These are phyloP conservation scores for Coemansia asiatica DNA, from an alignment of 192 early-diverging fungal species.

Conservation along the genomic window DNA sequence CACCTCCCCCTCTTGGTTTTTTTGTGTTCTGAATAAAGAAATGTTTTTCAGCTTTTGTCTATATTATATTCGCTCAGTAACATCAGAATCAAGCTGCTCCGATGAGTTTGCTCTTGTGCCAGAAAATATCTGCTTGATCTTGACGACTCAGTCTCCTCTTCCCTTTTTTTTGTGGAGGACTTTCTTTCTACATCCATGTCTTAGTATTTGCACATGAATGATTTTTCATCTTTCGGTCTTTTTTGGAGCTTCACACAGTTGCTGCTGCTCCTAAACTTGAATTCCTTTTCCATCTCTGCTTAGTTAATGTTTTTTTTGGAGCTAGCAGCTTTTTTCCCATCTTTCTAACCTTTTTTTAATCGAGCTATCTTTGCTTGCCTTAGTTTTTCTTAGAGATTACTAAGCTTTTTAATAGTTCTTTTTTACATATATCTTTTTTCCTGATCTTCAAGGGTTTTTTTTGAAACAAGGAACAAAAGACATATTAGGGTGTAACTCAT, in stretches of 20 bases:
- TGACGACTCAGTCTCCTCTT: neutral
- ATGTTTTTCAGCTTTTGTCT: neutral
- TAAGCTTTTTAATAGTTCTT: no score
- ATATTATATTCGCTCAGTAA: neutral
- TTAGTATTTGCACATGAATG: constrained; percentile 9
- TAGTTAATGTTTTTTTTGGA: neutral
- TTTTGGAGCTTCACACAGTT: constrained; percentile 10
- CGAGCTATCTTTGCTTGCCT: no score
- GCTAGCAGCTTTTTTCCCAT: neutral
- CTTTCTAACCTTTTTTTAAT: neutral
- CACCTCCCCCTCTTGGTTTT: neutral
- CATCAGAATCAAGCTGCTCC: neutral
- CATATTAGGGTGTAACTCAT: neutral
- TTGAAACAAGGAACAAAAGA: neutral
- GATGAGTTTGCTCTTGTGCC: neutral
- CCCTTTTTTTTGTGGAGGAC: neutral
- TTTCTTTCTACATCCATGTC: neutral
- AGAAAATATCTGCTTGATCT: neutral
- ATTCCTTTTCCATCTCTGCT: neutral
- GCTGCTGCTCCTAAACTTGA: neutral
- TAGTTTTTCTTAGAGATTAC: no score
- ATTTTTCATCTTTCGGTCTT: neutral
- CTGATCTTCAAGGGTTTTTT: neutral
- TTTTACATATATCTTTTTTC: no score
- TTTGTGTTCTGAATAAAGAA: neutral